Base-by-base conservation (phyloP, 768 basidiomycete genomes). In the Amanita rubescens region DNA sequence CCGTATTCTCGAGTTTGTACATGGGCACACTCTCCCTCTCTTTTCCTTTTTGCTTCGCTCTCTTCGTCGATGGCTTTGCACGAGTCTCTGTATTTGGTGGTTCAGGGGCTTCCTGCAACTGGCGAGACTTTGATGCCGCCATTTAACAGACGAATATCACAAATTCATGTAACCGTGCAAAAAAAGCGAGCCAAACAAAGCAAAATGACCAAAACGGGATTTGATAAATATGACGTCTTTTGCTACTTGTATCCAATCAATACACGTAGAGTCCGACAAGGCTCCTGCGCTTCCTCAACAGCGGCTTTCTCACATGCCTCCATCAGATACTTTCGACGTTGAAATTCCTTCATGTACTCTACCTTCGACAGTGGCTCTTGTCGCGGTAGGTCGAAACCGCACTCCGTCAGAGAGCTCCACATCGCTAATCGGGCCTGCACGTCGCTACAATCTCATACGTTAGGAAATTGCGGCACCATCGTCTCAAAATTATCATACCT, bases 281-380 rank as follows among this genome's bases (percentile, higher is more conserved):
- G 77, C 32, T 68, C 64, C 47, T 77, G 70, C 32, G 73, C 60
- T 49, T 84, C 83, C 55, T 84, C 79, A 37, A 71, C 66, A 8
- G 75, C 73, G 22, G 76, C 80, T 55, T 65, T 69, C 50, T 69
- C 74, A 53, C 78, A 73, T 33, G 82, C 82, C 57, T 84, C 77
- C 11, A 80, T 63, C 73, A 86, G 79, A 38, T 77, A 79, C 24
- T 78, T 77, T 56, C 81, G 76, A 37, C 81, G 66, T 32, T 84
- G 72, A 57, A 82, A 77, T 60, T 86, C 84, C 60, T 85, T 82
- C 32, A 84, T 77, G 4, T 84, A 69, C 63, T 87, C 85, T 15
- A 84, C 84, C 63, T 84, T 85, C 3, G 81, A 77, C 44, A 86
- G 66, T 8, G 82, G 79, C 49, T 85, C 84, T 49, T 81, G 75